phyloP scores from a whole-genome alignment of 108 stramenopile genomes.

The Nitzschia putrida region DNA sequence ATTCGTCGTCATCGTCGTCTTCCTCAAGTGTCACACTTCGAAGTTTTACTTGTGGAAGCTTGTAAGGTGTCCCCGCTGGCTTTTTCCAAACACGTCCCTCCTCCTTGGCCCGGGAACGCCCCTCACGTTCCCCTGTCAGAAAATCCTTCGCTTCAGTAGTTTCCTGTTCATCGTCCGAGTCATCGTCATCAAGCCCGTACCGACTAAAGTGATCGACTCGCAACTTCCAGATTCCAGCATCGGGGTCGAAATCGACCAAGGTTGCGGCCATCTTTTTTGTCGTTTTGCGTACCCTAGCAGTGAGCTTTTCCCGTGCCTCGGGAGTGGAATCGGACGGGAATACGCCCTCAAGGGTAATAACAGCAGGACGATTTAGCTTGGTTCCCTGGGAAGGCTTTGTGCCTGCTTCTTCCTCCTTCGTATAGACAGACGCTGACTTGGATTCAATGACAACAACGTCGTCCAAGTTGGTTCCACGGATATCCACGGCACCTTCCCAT shows the following conservation, averaged over 20 bases:
- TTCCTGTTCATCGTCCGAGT: conserved; percentile 65
- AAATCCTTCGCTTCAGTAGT: conserved; percentile 36
- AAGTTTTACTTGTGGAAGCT: conserved; percentile 9
- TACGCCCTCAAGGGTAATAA: conserved; percentile 76
- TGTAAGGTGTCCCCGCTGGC: conserved; percentile 30
- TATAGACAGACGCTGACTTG: conserved; percentile 88
- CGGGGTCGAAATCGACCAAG: conserved; percentile 77
- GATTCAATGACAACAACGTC: conserved; percentile 72
- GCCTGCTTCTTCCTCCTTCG: conserved; percentile 67
- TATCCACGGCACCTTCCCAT: conserved; percentile 93
- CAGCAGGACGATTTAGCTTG: conserved; percentile 88
- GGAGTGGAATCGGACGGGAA: conserved; percentile 60
- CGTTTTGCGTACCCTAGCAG: conserved; percentile 54
- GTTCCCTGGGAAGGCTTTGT: conserved; percentile 79
- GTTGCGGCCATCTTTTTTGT: conserved; percentile 76
- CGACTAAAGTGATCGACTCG: conserved; percentile 92
- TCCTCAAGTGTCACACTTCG: conserved; percentile 14
- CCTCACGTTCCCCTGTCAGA: conserved; percentile 57
- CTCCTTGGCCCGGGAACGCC: conserved; percentile 49
- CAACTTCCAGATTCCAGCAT: conserved; percentile 85
- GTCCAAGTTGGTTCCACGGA: conserved; percentile 84
- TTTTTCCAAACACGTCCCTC: conserved; percentile 13
- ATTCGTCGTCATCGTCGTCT: conserved; percentile 36
- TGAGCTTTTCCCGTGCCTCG: conserved; percentile 63
- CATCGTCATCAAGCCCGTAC: conserved; percentile 81